phyloP scores from a whole-genome alignment of 139 green algal species.

The Klebsormidium nitens region DNA sequence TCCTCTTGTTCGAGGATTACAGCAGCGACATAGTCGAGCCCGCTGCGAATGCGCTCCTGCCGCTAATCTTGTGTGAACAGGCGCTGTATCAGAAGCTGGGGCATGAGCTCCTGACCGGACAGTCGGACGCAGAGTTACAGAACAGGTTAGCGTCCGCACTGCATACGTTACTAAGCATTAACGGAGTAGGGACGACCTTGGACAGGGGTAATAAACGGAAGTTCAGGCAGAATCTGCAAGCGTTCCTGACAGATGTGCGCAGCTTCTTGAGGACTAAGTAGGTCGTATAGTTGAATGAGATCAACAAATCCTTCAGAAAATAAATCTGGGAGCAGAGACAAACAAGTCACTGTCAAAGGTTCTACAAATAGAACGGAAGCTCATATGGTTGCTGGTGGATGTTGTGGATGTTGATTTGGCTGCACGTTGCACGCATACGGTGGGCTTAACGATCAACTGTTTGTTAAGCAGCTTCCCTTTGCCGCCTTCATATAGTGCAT shows the following conservation, averaged over 20 bases:
- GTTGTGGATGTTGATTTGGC: too few species aligned
- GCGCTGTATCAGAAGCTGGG: conserved; percentile 11
- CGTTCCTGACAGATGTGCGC: conserved; percentile 7
- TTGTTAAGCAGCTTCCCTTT: too few species aligned
- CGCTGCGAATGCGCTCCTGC: conserved; percentile 28
- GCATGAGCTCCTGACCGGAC: conserved; percentile 6
- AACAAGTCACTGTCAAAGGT: too few species aligned
- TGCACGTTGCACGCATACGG: too few species aligned
- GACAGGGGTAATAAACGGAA: not conserved
- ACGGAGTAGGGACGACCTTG: not conserved
- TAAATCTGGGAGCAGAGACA: too few species aligned
- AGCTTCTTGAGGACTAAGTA: conserved; percentile 14
- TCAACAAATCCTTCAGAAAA: too few species aligned
- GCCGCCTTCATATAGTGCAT: too few species aligned
- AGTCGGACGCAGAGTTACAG: conserved; percentile 2
- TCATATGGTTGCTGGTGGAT: too few species aligned
- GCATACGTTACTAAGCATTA: not conserved
- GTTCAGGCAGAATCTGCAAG: conserved; percentile 2
- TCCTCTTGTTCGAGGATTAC: conserved; percentile 23
- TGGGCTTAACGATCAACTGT: too few species aligned
- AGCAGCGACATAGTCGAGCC: conserved; percentile 16
- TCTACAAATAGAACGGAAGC: too few species aligned
- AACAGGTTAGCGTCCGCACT: not conserved
- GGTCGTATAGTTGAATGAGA: too few species aligned
- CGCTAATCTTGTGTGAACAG: conserved; percentile 23